These are phyloP conservation scores for Quercus berberidifolia DNA, from an alignment of 306 rosid genomes.

Conservation along the genomic window DNA sequence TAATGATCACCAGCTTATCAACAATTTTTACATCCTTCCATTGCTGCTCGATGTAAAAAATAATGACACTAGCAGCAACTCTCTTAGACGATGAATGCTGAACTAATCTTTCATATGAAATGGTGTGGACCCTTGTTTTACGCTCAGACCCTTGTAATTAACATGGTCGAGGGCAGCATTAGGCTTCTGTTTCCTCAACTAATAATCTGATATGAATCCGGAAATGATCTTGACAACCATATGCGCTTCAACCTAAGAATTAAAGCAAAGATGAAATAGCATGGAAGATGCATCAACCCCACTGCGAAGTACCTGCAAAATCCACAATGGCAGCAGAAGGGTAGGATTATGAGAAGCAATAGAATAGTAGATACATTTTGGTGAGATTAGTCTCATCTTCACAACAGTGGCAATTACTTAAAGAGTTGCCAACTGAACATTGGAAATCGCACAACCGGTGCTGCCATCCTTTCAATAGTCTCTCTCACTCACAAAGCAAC, in stretches of 20 bases:
- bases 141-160: no score
- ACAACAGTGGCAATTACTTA: conserved; percentile 12
- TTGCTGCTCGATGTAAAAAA: neutral
- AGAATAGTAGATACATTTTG: neutral
- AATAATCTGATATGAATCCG: conserved; percentile 40
- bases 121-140: conserved; percentile 1
- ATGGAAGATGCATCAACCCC: conserved; percentile 72
- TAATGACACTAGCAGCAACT: neutral
- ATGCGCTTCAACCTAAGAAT: conserved; percentile 50
- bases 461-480: neutral
- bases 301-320: conserved; percentile 69
- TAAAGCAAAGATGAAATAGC: conserved; percentile 56
- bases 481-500: neutral
- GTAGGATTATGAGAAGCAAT: neutral
- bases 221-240: conserved; percentile 47
- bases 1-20: neutral
- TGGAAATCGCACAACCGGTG: neutral
- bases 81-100: neutral
- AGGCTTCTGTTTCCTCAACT: conserved; percentile 21
- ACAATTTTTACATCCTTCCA: neutral
- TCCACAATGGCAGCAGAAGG: neutral
- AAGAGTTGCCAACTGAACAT: neutral
- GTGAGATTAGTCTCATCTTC: conserved; percentile 9
- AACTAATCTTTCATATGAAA: neutral
- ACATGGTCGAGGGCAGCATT: conserved; percentile 3